Evolutionary conservation across 176 grass and related monocot species (phyloP).

Genomic region (Rhynchospora pubera): DNA sequence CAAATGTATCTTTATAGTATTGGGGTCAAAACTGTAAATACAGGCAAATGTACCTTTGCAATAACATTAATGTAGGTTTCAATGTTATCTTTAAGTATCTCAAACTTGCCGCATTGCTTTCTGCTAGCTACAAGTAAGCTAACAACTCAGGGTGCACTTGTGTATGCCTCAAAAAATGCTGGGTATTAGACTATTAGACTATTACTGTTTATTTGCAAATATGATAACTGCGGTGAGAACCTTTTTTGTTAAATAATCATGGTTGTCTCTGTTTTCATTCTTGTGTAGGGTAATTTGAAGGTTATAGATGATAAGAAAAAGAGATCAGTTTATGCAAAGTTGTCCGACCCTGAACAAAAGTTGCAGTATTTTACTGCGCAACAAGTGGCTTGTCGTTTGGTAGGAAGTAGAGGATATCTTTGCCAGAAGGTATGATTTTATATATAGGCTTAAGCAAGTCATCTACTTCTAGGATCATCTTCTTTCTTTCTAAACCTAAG

Average conservation of each 20-base stretch:
- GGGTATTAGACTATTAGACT: neutral
- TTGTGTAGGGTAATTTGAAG: slow-evolving; percentile 66
- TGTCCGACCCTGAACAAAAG: slow-evolving; percentile 69
- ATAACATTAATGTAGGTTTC: no score
- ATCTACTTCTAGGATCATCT: neutral
- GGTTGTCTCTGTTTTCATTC: neutral
- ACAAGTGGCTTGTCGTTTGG: slow-evolving; percentile 84
- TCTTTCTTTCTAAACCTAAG: neutral
- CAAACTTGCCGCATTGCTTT: no score
- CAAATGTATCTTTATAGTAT: no score
- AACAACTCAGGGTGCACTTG: neutral
- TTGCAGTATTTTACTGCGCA: slow-evolving; percentile 74
- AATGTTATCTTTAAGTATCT: no score
- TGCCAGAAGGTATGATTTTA: slow-evolving; percentile 62
- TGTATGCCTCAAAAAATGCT: neutral
- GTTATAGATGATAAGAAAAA: slow-evolving; percentile 75
- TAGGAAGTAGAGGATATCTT: slow-evolving; percentile 67
- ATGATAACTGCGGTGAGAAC: neutral
- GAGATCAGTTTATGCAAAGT: slow-evolving; percentile 51
- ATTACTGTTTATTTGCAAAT: neutral
- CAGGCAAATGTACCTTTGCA: neutral
- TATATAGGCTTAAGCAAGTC: neutral
- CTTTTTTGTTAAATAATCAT: neutral
- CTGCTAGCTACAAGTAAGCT: neutral
- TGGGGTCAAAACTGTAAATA: neutral